Conservation (phyloP, 768 basidiomycete species). For the Hemileccinum impolitum region DNA sequence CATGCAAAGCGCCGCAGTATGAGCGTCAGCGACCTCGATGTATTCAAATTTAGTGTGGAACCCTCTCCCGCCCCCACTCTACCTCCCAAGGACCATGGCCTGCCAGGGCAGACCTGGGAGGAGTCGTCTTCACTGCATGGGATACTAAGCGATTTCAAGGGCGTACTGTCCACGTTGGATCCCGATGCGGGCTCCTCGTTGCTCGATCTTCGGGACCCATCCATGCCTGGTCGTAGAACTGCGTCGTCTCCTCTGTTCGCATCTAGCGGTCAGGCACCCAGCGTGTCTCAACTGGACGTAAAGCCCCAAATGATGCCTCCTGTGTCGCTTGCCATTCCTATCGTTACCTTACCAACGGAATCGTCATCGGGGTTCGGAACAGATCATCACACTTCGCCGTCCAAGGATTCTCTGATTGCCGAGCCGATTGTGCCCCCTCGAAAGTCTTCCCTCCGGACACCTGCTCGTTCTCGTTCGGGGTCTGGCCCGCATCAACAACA, state of each 20-base stretch:
- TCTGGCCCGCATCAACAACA: conserved; percentile 26
- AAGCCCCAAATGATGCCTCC: conserved; percentile 21
- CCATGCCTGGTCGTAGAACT: conserved; percentile 49
- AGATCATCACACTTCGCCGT: conserved; percentile 37
- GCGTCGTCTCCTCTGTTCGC: conserved; percentile 35
- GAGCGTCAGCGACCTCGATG: conserved; percentile 67
- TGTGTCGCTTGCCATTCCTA: conserved; percentile 5
- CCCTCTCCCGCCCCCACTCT: conserved; percentile 37
- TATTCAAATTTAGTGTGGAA: conserved; percentile 42
- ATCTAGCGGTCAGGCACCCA: conserved; percentile 29
- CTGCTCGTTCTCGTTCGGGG: conserved; percentile 30
- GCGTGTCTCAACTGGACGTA: conserved; percentile 14
- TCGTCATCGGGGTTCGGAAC: conserved; percentile 19
- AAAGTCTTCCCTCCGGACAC: conserved; percentile 29
- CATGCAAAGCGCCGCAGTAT: conserved; percentile 61
- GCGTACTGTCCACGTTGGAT: conserved; percentile 66
- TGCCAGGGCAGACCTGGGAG: conserved; percentile 35
- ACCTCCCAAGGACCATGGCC: conserved; percentile 28
- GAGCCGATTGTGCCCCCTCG: conserved; percentile 32
- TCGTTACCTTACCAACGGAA: conserved; percentile 24
- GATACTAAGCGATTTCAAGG: conserved; percentile 70
- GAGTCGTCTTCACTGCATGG: conserved; percentile 48
- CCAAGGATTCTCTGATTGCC: conserved; percentile 47
- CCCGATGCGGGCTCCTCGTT: conserved; percentile 45
- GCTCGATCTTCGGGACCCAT: conserved; percentile 66